Evolutionary conservation across 495 filamentous ascomycete species (phyloP), one percentile per base, ranked within the genome.

Genomic region (Podospora anserina): DNA sequence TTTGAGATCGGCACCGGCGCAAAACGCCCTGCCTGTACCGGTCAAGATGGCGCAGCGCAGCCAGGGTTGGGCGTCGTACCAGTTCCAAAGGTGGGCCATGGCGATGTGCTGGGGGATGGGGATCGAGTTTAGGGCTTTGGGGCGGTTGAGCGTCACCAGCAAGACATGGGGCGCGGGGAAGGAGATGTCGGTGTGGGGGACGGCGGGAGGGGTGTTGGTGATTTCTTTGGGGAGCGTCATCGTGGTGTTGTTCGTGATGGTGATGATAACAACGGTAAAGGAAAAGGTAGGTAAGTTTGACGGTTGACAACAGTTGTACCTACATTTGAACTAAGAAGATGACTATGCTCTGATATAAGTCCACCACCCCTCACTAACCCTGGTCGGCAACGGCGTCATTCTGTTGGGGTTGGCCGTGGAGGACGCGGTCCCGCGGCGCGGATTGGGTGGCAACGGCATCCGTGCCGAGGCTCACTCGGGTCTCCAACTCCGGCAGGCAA

Each of bases 81-180:
- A 90, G 3, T 69, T 70, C 78, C 80, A 90, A 2, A 90, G 75
- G 0, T 61, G 55, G 54, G 84, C 80, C 30, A 89, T 80, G 64
- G 84, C 82, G 66, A 72, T 69, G 78, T 89, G 85, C 58, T 82
- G 81, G 4, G 78, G 70, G 5, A 75, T 75, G 59, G 80, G 79
- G 73, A 90, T 83, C 67, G 83, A 82, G 79, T 91, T 91, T 69
- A 90, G 83, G 27, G 79, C 72, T 32, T 76, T 71, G 4, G 88
- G 85, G 2, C 87, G 84, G 79, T 88, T 87, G 76, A 91, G 82
- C 0, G 87, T 89, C 30, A 88, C 80, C 58, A 89, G 83, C 7
- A 91, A 81, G 71, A 89, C 79, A 68, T 85, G 77, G 3, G 82
- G 82, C 2, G 73, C 68, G 0, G 88, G 89, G 75, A 87, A 89